Evolutionary conservation across 441 rosid species (phyloP), one percentile per base, ranked within the genome.

Genomic region (Gossypium gossypioides): DNA sequence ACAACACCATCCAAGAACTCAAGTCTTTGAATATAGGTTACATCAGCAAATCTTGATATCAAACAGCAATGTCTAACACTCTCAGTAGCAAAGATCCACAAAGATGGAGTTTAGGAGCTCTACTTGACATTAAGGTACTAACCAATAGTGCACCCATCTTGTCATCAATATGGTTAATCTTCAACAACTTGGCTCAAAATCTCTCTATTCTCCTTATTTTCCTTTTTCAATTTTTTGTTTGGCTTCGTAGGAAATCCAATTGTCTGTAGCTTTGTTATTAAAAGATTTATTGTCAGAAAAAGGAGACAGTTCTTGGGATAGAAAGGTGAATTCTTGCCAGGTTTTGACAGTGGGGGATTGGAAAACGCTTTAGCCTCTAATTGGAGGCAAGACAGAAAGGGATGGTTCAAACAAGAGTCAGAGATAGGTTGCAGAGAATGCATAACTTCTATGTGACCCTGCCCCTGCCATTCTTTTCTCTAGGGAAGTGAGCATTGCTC

Each of bases 51-150:
- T 65, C 5, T 65, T 44, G 68, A 65, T 24, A 44, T 44, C 21
- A 44, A 13, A 21, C 7, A 46, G 40, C 56, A 44, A 65, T 19
- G 37, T 42, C 32, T 64, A 15, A 19, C 59, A 57, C 32, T 12
- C 61, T 56, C 52, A 64, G 54, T 21, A 42, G 54, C 2, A 64
- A 64, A 64, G 69, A 64, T 64, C 54, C 29, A 42, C 44, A 15
- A 29, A 21, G 44, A 18, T 12, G 2, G 18, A 64, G 32, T n/a
- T n/a, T 42, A 42, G 29, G 50, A 37, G 27, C 27, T 19, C 68
- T 2, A 42, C 15, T 10, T 19, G 52, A 40, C 52, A 64, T 65
- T 16, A 12, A 63, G 15, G 9, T 21, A 21, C 68, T 19, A 64
- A 64, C 52, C 54, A 42, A 21, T 64, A 42, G 29, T 34, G 25